Conservation (phyloP, 2,329 filamentous ascomycete species). For the Piedraia hortae region DNA sequence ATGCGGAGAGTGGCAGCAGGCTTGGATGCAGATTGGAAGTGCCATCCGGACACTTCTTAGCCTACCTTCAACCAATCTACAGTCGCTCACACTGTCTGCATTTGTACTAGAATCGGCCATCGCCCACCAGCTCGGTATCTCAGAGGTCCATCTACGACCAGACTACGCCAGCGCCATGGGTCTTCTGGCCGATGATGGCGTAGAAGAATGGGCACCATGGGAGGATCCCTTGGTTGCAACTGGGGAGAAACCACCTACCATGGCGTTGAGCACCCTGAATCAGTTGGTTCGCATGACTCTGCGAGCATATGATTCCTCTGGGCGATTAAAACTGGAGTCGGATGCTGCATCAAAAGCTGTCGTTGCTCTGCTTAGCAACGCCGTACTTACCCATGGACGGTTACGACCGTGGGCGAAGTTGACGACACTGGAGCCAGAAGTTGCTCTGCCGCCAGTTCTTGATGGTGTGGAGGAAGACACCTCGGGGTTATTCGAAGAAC, state of each 20-base stretch:
- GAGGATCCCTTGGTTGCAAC: constrained; percentile 15
- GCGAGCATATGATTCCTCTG: too few relatives aligned
- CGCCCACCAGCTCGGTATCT: constrained; percentile 21
- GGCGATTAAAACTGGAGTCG: too few relatives aligned
- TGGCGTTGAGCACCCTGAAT: constrained; percentile 25
- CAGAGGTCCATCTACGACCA: constrained; percentile 22
- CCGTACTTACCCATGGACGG: too few relatives aligned
- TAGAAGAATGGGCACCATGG: constrained; percentile 55
- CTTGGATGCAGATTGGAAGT: constrained; percentile 36
- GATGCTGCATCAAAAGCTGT: too few relatives aligned
- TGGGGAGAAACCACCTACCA: constrained; percentile 10
- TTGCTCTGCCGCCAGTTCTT: too few relatives aligned
- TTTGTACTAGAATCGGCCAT: constrained; percentile 34
- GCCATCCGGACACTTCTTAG: constrained; percentile 25
- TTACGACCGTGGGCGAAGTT: too few relatives aligned
- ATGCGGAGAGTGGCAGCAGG: constrained; percentile 25
- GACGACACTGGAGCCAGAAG: constrained; percentile 1
- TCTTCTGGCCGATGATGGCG: constrained; percentile 31
- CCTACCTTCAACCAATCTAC: constrained; percentile 1
- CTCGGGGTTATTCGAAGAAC: constrained; percentile 29
- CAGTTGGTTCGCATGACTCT: constrained; percentile 14
- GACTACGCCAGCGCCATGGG: constrained; percentile 18
- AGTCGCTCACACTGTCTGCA: constrained; percentile 21
- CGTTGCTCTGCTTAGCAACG: too few relatives aligned
- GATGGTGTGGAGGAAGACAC: too few relatives aligned